Conservation (phyloP, 2,329 filamentous ascomycete species). For the Balansia obtecta region DNA sequence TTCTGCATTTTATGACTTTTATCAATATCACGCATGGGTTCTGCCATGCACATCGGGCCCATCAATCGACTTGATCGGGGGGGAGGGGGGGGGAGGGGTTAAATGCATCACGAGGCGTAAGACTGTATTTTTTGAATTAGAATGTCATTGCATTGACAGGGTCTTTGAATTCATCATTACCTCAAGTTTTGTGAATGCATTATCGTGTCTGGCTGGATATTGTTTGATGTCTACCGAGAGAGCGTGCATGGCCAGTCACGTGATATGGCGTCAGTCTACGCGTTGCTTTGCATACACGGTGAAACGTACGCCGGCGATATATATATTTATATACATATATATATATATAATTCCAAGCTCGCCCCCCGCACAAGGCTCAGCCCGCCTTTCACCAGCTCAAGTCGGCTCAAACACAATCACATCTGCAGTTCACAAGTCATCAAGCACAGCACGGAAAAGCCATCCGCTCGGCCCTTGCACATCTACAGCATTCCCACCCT, state of each 20-base stretch:
- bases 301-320: not conserved
- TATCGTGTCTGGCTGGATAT: no score
- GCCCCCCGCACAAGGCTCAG: no score
- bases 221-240: no score
- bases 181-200: no score
- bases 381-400: no score
- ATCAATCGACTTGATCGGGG: not conserved
- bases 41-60: not conserved
- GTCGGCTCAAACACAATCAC: no score
- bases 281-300: constrained; percentile 8
- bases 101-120: not conserved
- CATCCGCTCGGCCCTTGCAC: no score
- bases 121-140: not conserved
- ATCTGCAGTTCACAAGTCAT: not conserved
- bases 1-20: not conserved
- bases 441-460: not conserved
- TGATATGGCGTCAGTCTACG: constrained; percentile 7
- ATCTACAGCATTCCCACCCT: not conserved
- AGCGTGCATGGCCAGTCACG: constrained; percentile 1
- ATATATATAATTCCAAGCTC: no score
- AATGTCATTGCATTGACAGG: not conserved
- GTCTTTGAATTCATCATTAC: not conserved
- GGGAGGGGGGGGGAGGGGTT: no score
- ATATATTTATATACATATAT: no score
- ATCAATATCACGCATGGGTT: not conserved